Conservation (phyloP, 169 alveolate species). For the Cryptosporidium sp. region DNA sequence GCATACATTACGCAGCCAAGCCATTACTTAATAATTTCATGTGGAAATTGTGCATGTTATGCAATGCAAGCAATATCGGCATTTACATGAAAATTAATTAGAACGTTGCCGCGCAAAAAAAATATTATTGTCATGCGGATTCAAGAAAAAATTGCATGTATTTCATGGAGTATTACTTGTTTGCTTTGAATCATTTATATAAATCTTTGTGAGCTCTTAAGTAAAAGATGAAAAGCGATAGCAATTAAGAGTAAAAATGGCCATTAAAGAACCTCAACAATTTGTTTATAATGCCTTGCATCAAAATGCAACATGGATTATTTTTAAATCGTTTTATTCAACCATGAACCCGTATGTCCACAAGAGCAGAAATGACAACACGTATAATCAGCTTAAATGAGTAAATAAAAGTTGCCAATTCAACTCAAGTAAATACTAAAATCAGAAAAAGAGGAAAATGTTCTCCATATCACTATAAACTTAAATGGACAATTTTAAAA, state of each 20-base stretch:
- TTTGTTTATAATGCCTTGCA: neutral
- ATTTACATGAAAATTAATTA: neutral
- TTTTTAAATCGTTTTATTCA: neutral
- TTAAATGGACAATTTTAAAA: neutral
- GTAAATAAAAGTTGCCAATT: neutral
- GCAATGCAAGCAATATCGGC: constrained; percentile 3
- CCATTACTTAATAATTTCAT: neutral
- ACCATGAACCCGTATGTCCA: too few species aligned
- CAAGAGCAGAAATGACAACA: too few species aligned
- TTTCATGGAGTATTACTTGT: neutral
- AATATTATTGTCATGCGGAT: too few species aligned
- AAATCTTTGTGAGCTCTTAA: neutral
- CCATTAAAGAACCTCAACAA: neutral
- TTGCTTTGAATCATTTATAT: neutral
- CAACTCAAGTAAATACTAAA: neutral
- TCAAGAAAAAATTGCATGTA: neutral
- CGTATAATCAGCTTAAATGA: neutral
- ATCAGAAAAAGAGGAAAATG: neutral
- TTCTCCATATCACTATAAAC: neutral
- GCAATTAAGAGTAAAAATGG: neutral
- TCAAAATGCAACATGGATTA: neutral
- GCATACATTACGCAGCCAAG: constrained; percentile 2
- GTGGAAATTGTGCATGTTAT: neutral
- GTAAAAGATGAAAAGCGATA: neutral
- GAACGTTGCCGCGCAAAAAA: neutral